Base-by-base conservation (phyloP, 495 filamentous ascomycete genomes). In the Xylaria grammica region DNA sequence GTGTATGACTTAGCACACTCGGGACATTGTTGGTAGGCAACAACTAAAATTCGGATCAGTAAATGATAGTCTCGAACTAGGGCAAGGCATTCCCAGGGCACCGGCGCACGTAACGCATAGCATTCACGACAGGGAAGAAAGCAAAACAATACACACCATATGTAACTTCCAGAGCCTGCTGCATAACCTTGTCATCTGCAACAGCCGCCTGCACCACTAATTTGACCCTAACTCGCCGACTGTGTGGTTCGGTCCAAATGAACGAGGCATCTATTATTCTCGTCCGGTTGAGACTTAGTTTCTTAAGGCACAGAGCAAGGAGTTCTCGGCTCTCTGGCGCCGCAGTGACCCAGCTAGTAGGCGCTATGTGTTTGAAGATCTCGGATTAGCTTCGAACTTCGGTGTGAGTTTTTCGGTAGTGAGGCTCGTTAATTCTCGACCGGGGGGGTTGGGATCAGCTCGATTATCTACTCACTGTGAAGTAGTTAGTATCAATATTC, bases 241-340 rank as follows among this genome's bases (percentile, higher is more conserved):
- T 96, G 81, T 99, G 95, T 7, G 95, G 95, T 78, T 99, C 95
- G 3, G 95, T 99, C 95, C 95, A 99, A 67, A 97, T 92, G 74
- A 99, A 99, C 69, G 86, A 90, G 38, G 95, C 95, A 69, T 99
- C 95, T 72, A 95, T 92, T 65, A 99, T 93, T 45, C 95, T 83
- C 59, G 96, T 91, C 79, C 92, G 95, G 69, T 85, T 83, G 60
- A 99, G 76, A 42, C 94, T 93, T 60, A 99, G 76, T 70, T 90
- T 91, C 70, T 90, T 85, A 58, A 99, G 78, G 79, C 95, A 99
- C 30, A 97, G 75, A 11, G 95, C 94, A 27, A 99, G 81, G 46
- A 99, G 79, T 76, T 97, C 95, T 75, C 92, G 86, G 24, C 91
- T 95, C 74, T 98, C 95, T 36, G 84, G 91, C 7, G 84, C 76